Evolutionary conservation across 2,329 filamentous ascomycete species (phyloP).

Genomic region (Microthyrium microscopicum): DNA sequence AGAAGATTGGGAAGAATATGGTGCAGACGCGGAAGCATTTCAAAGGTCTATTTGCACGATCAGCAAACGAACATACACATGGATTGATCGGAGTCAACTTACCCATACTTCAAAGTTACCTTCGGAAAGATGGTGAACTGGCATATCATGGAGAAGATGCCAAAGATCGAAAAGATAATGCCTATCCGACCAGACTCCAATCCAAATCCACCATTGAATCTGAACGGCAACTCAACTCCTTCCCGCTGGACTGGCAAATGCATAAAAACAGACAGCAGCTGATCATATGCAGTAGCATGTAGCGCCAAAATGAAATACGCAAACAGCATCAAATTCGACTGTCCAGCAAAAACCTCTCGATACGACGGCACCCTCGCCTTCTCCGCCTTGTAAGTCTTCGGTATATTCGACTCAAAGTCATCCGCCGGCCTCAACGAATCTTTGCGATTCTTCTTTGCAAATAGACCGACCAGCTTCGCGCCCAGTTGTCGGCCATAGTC

Average conservation of each 20-base stretch:
- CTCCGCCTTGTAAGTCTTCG: background rate
- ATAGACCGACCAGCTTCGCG: too few species aligned
- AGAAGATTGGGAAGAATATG: conserved; percentile 57
- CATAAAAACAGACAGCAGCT: conserved; percentile 48
- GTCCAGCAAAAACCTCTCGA: conserved; percentile 52
- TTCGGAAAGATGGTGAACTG: conserved; percentile 79
- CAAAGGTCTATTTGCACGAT: too few species aligned
- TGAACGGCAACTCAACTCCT: conserved; percentile 51
- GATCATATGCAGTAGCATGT: conserved; percentile 72
- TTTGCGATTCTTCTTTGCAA: too few species aligned
- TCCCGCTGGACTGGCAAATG: conserved; percentile 51
- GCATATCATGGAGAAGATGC: conserved; percentile 61
- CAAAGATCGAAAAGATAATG: conserved; percentile 70
- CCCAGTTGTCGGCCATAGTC: conserved; percentile 70
- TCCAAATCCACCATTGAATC: conserved; percentile 71
- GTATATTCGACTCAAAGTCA: conserved; percentile 4
- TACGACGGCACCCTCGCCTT: conserved; percentile 24
- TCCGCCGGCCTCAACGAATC: background rate
- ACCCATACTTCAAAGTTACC: conserved; percentile 54
- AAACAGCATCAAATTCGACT: conserved; percentile 58
- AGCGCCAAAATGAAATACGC: conserved; percentile 69
- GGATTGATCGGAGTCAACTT: too few species aligned
- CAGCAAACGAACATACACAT: too few species aligned
- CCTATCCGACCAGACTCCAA: conserved; percentile 59
- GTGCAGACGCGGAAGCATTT: conserved; percentile 52